Conservation (phyloP, 2,329 filamentous ascomycete species). For the Fusarium acutatum region DNA sequence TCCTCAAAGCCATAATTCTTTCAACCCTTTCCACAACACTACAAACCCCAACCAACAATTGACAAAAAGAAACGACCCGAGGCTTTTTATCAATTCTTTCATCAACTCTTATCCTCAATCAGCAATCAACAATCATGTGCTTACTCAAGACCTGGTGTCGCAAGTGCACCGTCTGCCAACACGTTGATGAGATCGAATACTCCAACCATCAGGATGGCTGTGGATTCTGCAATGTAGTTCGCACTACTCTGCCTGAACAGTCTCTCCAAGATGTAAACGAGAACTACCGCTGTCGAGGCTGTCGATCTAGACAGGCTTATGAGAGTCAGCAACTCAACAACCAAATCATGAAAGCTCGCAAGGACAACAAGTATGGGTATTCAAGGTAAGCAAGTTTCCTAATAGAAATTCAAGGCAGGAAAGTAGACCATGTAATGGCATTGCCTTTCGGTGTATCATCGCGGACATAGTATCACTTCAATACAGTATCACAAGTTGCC, state of each 20-base stretch:
- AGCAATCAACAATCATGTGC: neutral
- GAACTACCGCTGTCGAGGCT: conserved; percentile 9
- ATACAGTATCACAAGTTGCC: conserved; percentile 13
- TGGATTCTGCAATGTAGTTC: neutral
- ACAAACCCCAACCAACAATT: neutral
- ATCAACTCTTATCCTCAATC: neutral
- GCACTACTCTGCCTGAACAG: neutral
- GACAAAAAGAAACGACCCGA: neutral
- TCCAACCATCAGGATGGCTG: neutral
- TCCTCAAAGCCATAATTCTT: neutral
- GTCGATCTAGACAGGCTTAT: neutral
- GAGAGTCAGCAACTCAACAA: neutral
- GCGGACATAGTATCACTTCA: neutral
- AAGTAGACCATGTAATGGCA: neutral
- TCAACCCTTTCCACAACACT: neutral
- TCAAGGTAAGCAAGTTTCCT: neutral
- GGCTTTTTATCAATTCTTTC: no score
- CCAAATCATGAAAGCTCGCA: neutral
- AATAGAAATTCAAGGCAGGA: neutral
- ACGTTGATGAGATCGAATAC: neutral
- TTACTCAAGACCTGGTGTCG: conserved; percentile 1
- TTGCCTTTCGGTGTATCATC: neutral
- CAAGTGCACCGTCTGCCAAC: neutral
- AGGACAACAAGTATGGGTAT: neutral
- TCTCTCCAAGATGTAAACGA: neutral